Evolutionary conservation across 768 basidiomycete genomes (phyloP).

Genomic region (Pleurotus salmoneostramineus): DNA sequence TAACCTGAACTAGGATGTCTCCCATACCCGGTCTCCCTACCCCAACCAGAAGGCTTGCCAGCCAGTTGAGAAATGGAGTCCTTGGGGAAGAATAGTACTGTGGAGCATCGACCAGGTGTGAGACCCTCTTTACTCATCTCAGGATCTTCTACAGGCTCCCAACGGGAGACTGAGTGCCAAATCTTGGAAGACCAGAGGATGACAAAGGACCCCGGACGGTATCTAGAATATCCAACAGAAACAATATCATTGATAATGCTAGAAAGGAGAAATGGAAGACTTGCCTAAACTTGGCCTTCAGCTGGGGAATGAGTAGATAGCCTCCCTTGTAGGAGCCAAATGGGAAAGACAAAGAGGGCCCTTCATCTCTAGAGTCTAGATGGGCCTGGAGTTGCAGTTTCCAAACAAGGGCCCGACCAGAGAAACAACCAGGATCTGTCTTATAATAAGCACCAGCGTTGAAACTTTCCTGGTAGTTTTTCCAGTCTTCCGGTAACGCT

Average conservation of each 20-base stretch:
- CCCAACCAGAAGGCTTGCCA: background rate
- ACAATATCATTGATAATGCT: background rate
- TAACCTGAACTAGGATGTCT: no score
- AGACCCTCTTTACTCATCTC: background rate
- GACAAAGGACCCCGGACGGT: background rate
- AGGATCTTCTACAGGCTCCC: background rate
- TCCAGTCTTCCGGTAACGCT: background rate
- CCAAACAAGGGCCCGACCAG: background rate
- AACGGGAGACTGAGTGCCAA: background rate
- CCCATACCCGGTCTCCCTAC: background rate
- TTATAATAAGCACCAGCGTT: background rate
- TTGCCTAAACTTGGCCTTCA: background rate
- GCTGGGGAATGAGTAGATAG: background rate
- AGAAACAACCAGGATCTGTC: background rate
- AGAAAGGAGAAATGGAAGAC: background rate
- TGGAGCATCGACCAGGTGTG: background rate
- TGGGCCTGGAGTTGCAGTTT: background rate
- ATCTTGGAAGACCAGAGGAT: background rate
- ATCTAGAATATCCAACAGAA: background rate
- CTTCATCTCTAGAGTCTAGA: background rate
- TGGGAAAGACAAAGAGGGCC: background rate
- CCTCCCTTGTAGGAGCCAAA: background rate
- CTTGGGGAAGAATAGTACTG: background rate
- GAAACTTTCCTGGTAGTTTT: background rate
- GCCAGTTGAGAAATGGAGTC: background rate